These are phyloP conservation scores for Phytophthora meadii DNA, from an alignment of 352 stramenopile genomes.

Conservation along the genomic window DNA sequence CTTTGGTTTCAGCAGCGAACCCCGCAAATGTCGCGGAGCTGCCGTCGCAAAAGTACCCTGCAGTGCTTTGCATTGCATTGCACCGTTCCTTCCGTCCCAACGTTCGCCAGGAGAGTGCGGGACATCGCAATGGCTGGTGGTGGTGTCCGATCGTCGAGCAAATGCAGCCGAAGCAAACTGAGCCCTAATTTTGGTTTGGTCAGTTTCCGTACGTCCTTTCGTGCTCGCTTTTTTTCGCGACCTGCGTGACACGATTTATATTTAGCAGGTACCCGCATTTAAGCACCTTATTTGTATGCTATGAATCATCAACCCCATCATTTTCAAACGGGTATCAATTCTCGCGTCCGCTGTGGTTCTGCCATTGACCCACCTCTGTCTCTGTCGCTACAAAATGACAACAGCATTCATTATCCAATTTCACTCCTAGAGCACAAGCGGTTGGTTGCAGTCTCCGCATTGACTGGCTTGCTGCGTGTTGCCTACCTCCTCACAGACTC, in stretches of 20 bases:
- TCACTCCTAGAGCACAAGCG: constrained; percentile 31
- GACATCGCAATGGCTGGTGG: neutral
- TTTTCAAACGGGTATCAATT: constrained; percentile 21
- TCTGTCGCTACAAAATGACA: constrained; percentile 20
- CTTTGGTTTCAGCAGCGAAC: constrained; percentile 12
- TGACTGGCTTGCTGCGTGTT: constrained; percentile 5
- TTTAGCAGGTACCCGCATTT: constrained; percentile 9
- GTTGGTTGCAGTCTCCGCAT: neutral
- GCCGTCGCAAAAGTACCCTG: constrained; percentile 11
- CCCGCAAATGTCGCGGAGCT: constrained; percentile 26
- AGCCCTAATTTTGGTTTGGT: constrained; percentile 22
- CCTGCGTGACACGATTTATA: neutral
- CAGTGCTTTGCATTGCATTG: constrained; percentile 10
- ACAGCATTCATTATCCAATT: constrained; percentile 40
- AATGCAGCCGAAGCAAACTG: constrained; percentile 15
- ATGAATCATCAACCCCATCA: neutral
- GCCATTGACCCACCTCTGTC: constrained; percentile 7
- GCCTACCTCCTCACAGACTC: neutral
- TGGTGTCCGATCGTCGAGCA: constrained; percentile 14
- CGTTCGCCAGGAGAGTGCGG: neutral
- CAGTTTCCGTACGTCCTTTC: constrained; percentile 33
- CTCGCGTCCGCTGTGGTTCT: constrained; percentile 7
- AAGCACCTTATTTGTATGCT: neutral
- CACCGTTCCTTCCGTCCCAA: constrained; percentile 1
- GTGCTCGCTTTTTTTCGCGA: constrained; percentile 21